phyloP scores from a whole-genome alignment of 768 basidiomycete genomes.

The Rossbeevera mucosa region DNA sequence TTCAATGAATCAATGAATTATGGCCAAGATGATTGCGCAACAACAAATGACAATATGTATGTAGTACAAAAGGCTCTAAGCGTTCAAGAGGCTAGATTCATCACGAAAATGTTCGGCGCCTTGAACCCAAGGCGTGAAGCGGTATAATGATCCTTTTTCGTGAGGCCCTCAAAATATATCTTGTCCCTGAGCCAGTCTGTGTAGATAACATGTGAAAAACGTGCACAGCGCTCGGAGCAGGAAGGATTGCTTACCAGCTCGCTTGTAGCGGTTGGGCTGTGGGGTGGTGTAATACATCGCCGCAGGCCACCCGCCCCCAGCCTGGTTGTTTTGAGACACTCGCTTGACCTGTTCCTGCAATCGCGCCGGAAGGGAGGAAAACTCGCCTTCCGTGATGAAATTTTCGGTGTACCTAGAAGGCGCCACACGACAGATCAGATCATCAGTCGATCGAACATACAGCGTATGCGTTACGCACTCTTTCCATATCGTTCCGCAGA shows the following conservation, averaged over 20 bases:
- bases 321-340: conserved; percentile 41
- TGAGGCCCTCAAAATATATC: conserved; percentile 63
- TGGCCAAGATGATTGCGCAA: neutral
- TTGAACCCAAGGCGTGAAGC: conserved; percentile 62
- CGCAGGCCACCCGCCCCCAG: conserved; percentile 32
- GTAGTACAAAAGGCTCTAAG: neutral
- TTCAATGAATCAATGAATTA: neutral
- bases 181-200: conserved; percentile 77
- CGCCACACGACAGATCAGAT: conserved; percentile 5
- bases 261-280: conserved; percentile 48
- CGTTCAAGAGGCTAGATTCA: conserved; percentile 52
- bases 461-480: conserved; percentile 51
- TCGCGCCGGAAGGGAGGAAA: conserved; percentile 53
- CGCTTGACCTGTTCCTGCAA: conserved; percentile 71
- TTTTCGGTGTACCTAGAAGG: conserved; percentile 61
- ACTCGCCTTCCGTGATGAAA: conserved; percentile 62
- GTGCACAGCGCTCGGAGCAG: neutral
- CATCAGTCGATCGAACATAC: conserved; percentile 5
- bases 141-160: conserved; percentile 57
- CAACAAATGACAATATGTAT: conserved; percentile 4
- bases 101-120: conserved; percentile 76
- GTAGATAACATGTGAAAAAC: conserved; percentile 1
- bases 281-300: conserved; percentile 43
- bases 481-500: conserved; percentile 67
- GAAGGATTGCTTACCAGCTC: conserved; percentile 51